A percentile compares a stretch with the other conserved stretches of the same genome.
Evolutionary conservation across 345 rosid genomes (phyloP).

Genomic region (Eutrema yunnanense): DNA sequence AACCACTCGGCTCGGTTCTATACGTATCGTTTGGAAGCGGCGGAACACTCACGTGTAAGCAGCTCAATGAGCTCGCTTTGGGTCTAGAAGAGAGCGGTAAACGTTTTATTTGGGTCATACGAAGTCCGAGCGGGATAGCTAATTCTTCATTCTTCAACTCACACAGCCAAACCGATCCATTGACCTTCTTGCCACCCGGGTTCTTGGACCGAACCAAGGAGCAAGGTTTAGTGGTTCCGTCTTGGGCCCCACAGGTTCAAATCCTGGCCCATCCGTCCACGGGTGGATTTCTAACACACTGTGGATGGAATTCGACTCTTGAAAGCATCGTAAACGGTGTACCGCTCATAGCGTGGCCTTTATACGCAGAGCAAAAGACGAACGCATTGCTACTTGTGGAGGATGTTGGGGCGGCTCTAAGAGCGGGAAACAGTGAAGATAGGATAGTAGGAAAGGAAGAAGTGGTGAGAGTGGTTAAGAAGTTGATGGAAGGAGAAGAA

Average conservation of each 20-base stretch:
- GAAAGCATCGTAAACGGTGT: constrained; percentile 28
- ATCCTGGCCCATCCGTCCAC: constrained; percentile 18
- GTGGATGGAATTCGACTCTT: constrained; percentile 28
- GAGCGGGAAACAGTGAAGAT: background rate
- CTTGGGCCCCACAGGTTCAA: constrained; percentile 25
- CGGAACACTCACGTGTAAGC: constrained; percentile 38
- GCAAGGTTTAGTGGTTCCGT: constrained; percentile 11
- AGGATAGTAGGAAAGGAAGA: constrained; percentile 1
- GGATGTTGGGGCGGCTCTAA: background rate
- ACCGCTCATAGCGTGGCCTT: constrained; percentile 28
- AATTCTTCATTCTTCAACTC: constrained; percentile 16
- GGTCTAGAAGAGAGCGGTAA: constrained; percentile 11
- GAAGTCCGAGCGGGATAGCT: constrained; percentile 9
- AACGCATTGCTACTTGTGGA: constrained; percentile 18
- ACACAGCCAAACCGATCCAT: constrained; percentile 11
- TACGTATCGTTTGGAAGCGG: constrained; percentile 78
- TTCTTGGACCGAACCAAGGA: constrained; percentile 19
- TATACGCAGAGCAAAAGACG: constrained; percentile 24
- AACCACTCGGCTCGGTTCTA: constrained; percentile 46
- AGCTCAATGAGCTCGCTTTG: constrained; percentile 20
- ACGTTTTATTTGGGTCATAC: constrained; percentile 19
- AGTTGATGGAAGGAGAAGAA: constrained; percentile 28
- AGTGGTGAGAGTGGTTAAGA: constrained; percentile 14
- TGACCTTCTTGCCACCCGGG: constrained; percentile 12
- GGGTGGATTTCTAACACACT: constrained; percentile 23